Base-by-base conservation (phyloP, 352 stramenopile species). In the Phytophthora tentaculata region DNA sequence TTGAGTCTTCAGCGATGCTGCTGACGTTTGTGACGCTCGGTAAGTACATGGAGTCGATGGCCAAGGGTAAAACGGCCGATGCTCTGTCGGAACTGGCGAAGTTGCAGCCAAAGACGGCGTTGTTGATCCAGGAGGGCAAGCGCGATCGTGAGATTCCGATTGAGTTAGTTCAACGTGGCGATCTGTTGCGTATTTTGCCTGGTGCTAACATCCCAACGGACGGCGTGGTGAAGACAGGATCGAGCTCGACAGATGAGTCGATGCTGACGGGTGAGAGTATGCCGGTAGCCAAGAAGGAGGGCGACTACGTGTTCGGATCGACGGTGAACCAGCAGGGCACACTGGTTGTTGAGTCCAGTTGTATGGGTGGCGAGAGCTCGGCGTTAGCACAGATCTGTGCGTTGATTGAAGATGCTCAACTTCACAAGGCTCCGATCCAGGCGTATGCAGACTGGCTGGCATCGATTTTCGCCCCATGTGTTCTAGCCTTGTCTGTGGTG, bases 241-340 rank as follows among this genome's bases (percentile, higher is more conserved):
- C 72, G 3, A 89, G 77, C 20, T 82, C 84, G 0, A 89, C 73
- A 8, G 79, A 96, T 51, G 89, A 96, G 64, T 92, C 85, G 1
- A 92, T 92, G 83, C 56, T 96, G 9, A 96, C 89, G 26, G 89
- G 89, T n/a, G 89, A 96, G 69, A 90, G 87, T 47, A 97, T 96
- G 73, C 90, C 92, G 12, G 87, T 98, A 14, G 61, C 70, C 2
- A 98, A 98, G 54, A 78, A 57, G 2, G 57, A 72, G 0, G 89
- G 86, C 1, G 86, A 94, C 51, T 86, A 90, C 44, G 87, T 97
- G 17, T 96, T 95, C 69, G 90, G 90, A 0, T 92, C 85, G 43
- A 96, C 90, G 5, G 88, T 91, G 47, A 92, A 92, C 67, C 81
- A 90, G 56, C 84, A 94, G 51, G 94, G 92, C 44, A 91, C 90